A percentile compares a stretch with the other conserved stretches of the same genome.
These are phyloP conservation scores for Cucurbita moschata DNA, from an alignment of 306 rosid species.

Conservation along the genomic window DNA sequence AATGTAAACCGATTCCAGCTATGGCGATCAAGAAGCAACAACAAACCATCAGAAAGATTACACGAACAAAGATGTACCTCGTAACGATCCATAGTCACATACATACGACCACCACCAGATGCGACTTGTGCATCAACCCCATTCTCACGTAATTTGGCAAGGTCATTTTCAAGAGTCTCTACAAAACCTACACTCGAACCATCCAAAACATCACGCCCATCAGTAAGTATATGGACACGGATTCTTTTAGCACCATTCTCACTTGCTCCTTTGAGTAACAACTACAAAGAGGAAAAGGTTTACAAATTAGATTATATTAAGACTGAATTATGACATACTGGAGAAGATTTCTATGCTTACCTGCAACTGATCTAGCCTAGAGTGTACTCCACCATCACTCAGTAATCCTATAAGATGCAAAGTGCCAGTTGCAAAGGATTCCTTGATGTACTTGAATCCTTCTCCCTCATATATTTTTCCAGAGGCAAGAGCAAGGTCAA, in stretches of 20 bases:
- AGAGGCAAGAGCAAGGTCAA: slow-evolving; percentile 73
- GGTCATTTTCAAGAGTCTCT: slow-evolving; percentile 71
- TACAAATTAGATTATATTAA: background rate
- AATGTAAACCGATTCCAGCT: background rate
- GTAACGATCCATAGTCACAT: slow-evolving; percentile 96
- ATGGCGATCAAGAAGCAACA: background rate
- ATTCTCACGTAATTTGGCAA: slow-evolving; percentile 49
- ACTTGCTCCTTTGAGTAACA: slow-evolving; percentile 73
- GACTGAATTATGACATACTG: background rate
- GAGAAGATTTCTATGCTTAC: slow-evolving; percentile 7
- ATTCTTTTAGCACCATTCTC: slow-evolving; percentile 72
- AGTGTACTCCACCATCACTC: slow-evolving; percentile 94
- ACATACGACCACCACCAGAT: slow-evolving; percentile 98
- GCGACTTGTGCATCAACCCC: slow-evolving; percentile 86
- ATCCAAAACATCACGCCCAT: slow-evolving; percentile 97
- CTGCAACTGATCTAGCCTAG: slow-evolving; percentile 70
- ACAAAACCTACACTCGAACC: slow-evolving; percentile 85
- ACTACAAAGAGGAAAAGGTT: slow-evolving; percentile 25
- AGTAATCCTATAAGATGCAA: slow-evolving; percentile 84
- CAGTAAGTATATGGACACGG: slow-evolving; percentile 84
- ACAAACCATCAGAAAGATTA: background rate
- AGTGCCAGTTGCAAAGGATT: slow-evolving; percentile 46
- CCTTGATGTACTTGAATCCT: slow-evolving; percentile 73
- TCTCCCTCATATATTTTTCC: slow-evolving; percentile 73
- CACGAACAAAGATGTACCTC: slow-evolving; percentile 31